A percentile compares a stretch with the other conserved stretches of the same genome.
phyloP scores from a whole-genome alignment of 169 alveolate genomes.

The Cryptosporidium baileyi region DNA sequence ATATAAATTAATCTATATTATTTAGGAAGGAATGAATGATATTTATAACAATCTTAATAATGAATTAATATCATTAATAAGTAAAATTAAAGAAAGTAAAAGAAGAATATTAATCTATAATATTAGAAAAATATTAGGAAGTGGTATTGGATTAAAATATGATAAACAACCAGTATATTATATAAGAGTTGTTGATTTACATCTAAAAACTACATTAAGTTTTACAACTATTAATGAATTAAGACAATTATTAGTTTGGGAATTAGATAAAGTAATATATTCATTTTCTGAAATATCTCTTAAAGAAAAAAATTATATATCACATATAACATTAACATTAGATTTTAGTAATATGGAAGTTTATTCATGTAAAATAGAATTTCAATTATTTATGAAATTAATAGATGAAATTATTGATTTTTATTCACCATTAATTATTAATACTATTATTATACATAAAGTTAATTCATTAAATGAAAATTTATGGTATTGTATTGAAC shows the following conservation, averaged over 20 bases:
- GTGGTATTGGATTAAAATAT: conserved; percentile 49
- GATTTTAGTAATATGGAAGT: conserved; percentile 31
- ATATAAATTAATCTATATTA: neutral
- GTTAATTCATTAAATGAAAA: conserved; percentile 11
- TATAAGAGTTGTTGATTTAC: conserved; percentile 33
- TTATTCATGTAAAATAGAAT: conserved; percentile 15
- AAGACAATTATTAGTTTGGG: conserved; percentile 56
- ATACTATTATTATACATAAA: conserved; percentile 42
- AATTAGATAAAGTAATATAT: conserved; percentile 31
- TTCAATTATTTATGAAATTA: conserved; percentile 45
- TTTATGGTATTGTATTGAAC: conserved; percentile 27
- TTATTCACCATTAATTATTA: conserved; percentile 39
- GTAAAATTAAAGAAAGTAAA: conserved; percentile 16
- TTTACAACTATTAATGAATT: neutral
- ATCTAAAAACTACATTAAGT: conserved; percentile 3
- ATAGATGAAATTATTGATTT: conserved; percentile 30
- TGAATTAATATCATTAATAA: neutral
- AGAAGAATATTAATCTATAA: conserved; percentile 32
- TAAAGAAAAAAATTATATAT: conserved; percentile 12
- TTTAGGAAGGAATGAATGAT: conserved; percentile 42
- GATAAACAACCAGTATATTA: conserved; percentile 50
- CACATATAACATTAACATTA: conserved; percentile 34
- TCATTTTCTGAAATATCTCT: conserved; percentile 24
- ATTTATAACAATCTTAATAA: neutral
- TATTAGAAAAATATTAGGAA: conserved; percentile 4